These are phyloP conservation scores for Saraca asoca DNA, from an alignment of 331 rosid genomes.

Conservation along the genomic window DNA sequence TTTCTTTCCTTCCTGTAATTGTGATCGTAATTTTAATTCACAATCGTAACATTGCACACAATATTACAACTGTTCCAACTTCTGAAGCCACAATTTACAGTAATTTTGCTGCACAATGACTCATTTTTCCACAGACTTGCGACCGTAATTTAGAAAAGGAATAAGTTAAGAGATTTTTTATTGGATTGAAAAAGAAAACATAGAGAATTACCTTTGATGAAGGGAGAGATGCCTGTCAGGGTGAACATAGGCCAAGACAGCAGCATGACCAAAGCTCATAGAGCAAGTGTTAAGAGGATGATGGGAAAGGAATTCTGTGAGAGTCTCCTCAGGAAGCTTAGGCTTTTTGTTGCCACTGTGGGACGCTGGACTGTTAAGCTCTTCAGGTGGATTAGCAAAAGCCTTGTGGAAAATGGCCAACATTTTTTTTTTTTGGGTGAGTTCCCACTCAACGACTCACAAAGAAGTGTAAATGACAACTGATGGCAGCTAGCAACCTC, in stretches of 20 bases:
- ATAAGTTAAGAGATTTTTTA: too few species aligned
- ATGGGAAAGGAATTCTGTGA: slow-evolving; percentile 65
- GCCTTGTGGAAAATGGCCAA: slow-evolving; percentile 93
- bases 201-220: slow-evolving; percentile 56
- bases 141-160: too few species aligned
- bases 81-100: too few species aligned
- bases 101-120: too few species aligned
- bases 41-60: too few species aligned
- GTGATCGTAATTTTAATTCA: too few species aligned
- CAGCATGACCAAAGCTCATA: slow-evolving; percentile 66
- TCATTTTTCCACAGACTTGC: too few species aligned
- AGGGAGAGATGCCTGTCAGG: slow-evolving; percentile 52
- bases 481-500: not conserved
- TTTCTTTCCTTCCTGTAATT: too few species aligned
- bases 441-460: not conserved
- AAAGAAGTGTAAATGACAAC: not conserved
- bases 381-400: slow-evolving; percentile 93
- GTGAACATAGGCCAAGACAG: slow-evolving; percentile 78
- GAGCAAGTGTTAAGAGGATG: slow-evolving; percentile 71
- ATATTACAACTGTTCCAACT: too few species aligned
- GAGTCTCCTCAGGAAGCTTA: slow-evolving; percentile 85
- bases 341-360: slow-evolving; percentile 63
- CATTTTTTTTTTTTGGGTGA: slow-evolving; percentile 42
- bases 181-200: too few species aligned
- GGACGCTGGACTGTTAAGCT: slow-evolving; percentile 89